Conservation (phyloP, 768 basidiomycete species). For the Kondoa malvinella region DNA sequence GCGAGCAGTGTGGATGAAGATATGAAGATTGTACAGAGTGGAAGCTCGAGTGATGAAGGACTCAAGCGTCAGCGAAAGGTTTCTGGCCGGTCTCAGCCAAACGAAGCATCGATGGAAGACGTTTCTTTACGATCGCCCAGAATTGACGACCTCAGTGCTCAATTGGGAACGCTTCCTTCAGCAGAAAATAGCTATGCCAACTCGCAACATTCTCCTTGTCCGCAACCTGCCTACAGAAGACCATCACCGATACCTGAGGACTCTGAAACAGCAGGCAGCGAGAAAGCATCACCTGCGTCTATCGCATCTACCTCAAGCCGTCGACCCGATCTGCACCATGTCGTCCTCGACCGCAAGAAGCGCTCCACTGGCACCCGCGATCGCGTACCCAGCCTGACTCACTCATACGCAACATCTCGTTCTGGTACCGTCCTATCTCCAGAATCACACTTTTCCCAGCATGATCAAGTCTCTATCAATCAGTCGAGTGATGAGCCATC, state of each 20-base stretch:
- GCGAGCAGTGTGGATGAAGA: conserved; percentile 5
- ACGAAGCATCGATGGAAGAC: background rate
- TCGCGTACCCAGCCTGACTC: conserved; percentile 1
- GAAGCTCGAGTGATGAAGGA: background rate
- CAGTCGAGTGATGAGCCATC: background rate
- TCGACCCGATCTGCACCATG: background rate
- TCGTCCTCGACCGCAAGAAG: background rate
- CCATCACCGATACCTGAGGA: conserved; percentile 5
- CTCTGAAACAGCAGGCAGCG: background rate
- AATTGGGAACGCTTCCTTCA: background rate
- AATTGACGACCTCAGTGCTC: background rate
- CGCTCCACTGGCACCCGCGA: background rate
- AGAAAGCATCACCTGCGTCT: background rate
- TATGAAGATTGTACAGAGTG: background rate
- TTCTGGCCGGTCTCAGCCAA: background rate
- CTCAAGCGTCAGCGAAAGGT: background rate
- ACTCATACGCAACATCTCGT: conserved; percentile 1
- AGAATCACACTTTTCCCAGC: background rate
- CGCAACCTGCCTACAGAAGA: background rate
- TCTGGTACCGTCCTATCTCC: background rate
- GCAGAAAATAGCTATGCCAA: background rate
- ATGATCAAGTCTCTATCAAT: background rate
- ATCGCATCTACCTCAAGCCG: background rate
- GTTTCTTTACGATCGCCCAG: background rate
- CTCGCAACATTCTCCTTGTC: background rate